phyloP scores from a whole-genome alignment of 441 rosid species.

The Geranium incanum region DNA sequence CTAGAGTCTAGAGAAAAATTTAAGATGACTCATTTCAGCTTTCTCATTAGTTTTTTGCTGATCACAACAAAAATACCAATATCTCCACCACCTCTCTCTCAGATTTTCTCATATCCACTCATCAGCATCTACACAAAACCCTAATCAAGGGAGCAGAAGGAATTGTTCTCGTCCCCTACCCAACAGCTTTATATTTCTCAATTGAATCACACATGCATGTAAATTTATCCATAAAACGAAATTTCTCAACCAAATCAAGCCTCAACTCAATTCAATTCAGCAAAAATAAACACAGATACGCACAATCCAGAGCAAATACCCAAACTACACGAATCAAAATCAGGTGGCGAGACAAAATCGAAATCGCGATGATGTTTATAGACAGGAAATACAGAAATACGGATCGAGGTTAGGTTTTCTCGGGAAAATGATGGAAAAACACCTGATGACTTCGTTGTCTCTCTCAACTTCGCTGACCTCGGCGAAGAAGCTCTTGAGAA shows the following conservation, averaged over 20 bases:
- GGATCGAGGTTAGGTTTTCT: background rate
- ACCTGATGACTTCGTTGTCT: slow-evolving; percentile 29
- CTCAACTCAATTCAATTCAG: background rate
- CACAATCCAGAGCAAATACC: background rate
- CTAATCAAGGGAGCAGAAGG: background rate
- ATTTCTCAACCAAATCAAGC: background rate
- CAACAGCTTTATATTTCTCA: background rate
- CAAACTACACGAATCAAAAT: background rate
- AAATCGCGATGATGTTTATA: background rate
- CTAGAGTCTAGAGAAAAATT: background rate
- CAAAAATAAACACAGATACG: background rate
- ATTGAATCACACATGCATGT: background rate
- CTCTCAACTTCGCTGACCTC: slow-evolving; percentile 29
- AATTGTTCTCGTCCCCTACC: background rate
- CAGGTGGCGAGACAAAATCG: background rate
- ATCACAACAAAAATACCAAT: background rate
- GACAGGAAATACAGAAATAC: background rate
- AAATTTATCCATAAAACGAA: background rate
- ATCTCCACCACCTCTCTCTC: background rate
- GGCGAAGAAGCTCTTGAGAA: slow-evolving; percentile 28
- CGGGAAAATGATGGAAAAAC: background rate
- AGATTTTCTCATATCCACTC: background rate
- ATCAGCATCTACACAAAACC: background rate
- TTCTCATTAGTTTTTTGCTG: background rate
- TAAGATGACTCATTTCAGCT: background rate